Conservation (phyloP, 1,284 basidiomycete genomes). For the Caloboletus firmus region DNA sequence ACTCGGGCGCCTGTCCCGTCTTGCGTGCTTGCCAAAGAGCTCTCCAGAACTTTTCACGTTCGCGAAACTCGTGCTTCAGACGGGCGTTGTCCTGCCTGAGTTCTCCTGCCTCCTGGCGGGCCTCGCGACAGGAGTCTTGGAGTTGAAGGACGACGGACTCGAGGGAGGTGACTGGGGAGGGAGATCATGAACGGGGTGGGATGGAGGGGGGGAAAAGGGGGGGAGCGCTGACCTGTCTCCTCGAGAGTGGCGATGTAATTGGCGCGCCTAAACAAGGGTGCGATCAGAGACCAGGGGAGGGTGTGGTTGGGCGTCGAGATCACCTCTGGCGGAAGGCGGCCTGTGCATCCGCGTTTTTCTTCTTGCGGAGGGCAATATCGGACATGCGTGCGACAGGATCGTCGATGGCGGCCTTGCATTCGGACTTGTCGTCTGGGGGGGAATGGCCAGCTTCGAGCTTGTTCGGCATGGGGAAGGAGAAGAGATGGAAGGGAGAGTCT, state of each 20-base stretch:
- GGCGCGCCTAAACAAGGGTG: constrained; percentile 62
- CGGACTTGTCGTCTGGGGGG: constrained; percentile 35
- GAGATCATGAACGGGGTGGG: constrained; percentile 21
- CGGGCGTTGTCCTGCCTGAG: constrained; percentile 64
- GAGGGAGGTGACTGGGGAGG: constrained; percentile 60
- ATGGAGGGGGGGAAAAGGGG: constrained; percentile 14
- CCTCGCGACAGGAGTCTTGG: constrained; percentile 74
- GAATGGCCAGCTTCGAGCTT: constrained; percentile 40
- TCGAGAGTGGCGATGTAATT: constrained; percentile 87
- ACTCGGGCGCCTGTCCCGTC: constrained; percentile 50
- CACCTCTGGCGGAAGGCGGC: constrained; percentile 49
- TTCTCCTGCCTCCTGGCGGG: constrained; percentile 55
- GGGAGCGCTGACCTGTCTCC: constrained; percentile 64
- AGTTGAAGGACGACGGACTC: constrained; percentile 78
- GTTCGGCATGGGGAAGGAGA: constrained; percentile 44
- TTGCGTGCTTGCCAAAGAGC: constrained; percentile 63
- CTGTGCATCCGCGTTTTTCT: constrained; percentile 79
- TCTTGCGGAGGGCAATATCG: constrained; percentile 73
- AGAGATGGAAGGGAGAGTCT: constrained; percentile 20
- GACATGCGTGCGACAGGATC: constrained; percentile 38
- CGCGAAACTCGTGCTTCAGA: constrained; percentile 60
- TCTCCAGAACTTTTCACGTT: constrained; percentile 71
- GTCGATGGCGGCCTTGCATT: constrained; percentile 44
- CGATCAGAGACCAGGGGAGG: constrained; percentile 22
- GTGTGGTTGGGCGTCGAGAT: constrained; percentile 1